Conservation (phyloP, 2,329 filamentous ascomycete species). For the Alternaria angustiovoidea region DNA sequence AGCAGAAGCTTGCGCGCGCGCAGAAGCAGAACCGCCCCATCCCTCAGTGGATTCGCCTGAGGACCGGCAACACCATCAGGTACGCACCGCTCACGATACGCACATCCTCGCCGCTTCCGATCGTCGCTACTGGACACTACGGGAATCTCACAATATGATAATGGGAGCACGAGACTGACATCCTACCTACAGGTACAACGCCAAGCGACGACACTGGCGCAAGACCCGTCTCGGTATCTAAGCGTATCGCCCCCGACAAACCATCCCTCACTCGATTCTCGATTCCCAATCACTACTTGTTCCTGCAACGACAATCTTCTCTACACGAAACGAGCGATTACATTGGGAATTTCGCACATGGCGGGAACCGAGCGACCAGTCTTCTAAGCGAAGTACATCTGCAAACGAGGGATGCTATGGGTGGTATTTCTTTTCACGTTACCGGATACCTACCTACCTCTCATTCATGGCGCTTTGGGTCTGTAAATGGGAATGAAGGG, state of each 20-base stretch:
- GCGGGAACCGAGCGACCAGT: conserved; percentile 35
- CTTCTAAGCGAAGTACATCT: conserved; percentile 34
- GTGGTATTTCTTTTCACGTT: conserved; percentile 33
- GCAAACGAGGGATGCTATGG: conserved; percentile 38
- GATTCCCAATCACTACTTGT: conserved; percentile 38
- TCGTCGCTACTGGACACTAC: conserved; percentile 10
- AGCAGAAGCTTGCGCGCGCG: conserved; percentile 99
- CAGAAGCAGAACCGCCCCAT: conserved; percentile 99
- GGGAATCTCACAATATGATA: not conserved
- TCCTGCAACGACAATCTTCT: conserved; percentile 26
- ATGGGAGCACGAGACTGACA: conserved; percentile 21
- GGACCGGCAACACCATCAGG: conserved; percentile 99
- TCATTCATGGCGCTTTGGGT: conserved; percentile 50
- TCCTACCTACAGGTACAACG: conserved; percentile 83
- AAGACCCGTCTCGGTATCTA: conserved; percentile 99
- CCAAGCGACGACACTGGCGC: conserved; percentile 99
- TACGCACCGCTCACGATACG: conserved; percentile 62
- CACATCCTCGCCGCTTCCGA: not conserved
- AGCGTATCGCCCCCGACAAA: conserved; percentile 63
- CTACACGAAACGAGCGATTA: conserved; percentile 36
- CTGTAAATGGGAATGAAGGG: conserved; percentile 38
- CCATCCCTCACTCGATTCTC: conserved; percentile 45
- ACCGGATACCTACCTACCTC: conserved; percentile 32
- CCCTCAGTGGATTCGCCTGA: conserved; percentile 99
- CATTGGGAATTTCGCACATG: conserved; percentile 42